Percentiles rank a stretch among this genome's conserved stretches.
phyloP scores from a whole-genome alignment of 2,329 filamentous ascomycete genomes.

The Botryotinia calthae region DNA sequence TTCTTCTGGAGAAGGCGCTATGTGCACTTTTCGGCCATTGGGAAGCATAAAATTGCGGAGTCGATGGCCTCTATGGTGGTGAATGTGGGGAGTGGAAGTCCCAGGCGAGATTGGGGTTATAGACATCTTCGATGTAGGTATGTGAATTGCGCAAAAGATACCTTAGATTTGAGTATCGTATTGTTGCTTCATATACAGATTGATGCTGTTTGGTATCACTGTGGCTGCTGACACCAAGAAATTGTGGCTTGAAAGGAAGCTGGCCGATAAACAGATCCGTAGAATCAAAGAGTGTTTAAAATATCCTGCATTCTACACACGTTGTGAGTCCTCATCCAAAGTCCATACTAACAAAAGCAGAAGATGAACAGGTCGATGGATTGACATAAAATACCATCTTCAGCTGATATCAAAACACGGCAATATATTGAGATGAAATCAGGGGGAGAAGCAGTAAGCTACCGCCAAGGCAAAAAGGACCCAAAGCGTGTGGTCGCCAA shows the following conservation, averaged over 20 bases:
- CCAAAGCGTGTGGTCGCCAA: neutral
- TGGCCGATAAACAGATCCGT: neutral
- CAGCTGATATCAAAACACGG: neutral
- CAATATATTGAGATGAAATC: neutral
- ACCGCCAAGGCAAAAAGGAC: neutral
- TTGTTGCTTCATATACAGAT: neutral
- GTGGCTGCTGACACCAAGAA: neutral
- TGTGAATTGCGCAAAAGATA: neutral
- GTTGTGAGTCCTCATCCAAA: neutral
- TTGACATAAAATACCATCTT: neutral
- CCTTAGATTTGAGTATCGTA: neutral
- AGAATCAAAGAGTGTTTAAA: neutral
- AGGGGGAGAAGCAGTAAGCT: neutral
- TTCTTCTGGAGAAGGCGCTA: constrained; percentile 56
- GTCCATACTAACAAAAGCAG: neutral
- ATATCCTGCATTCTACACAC: too few relatives aligned
- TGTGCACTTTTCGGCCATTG: constrained; percentile 54
- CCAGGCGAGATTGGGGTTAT: constrained; percentile 23
- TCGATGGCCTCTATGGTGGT: constrained; percentile 40
- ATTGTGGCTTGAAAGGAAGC: neutral
- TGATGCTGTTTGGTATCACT: neutral
- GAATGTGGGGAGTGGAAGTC: constrained; percentile 19
- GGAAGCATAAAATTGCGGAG: constrained; percentile 55
- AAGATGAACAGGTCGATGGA: neutral
- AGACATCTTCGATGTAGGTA: constrained; percentile 23